phyloP scores from a whole-genome alignment of 805 yeast species.

The Starmerella apicola region DNA sequence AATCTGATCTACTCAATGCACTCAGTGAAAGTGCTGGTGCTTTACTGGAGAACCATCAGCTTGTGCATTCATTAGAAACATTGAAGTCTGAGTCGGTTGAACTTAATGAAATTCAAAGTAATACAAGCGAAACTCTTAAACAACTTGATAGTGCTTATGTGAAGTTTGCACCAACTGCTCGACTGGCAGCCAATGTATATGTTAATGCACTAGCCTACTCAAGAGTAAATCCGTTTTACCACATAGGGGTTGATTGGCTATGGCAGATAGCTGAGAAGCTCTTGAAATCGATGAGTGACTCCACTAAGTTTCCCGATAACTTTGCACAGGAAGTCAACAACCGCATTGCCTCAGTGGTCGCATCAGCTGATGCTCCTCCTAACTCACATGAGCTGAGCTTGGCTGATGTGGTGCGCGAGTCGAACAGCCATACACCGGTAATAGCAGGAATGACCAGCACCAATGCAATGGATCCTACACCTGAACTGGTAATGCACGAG shows the following conservation, averaged over 20 bases:
- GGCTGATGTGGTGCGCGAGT: conserved; percentile 4
- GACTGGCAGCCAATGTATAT: conserved; percentile 41
- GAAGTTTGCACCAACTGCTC: conserved; percentile 43
- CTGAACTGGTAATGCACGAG: conserved; percentile 42
- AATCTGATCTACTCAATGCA: conserved; percentile 43
- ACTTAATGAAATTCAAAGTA: conserved; percentile 41
- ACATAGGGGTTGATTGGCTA: conserved; percentile 41
- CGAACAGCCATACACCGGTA: conserved; percentile 10
- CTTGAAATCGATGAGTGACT: background rate
- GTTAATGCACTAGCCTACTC: conserved; percentile 35
- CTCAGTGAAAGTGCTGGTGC: conserved; percentile 42
- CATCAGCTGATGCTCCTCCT: background rate
- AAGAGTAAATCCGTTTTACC: conserved; percentile 41
- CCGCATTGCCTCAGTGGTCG: conserved; percentile 6
- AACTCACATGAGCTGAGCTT: background rate
- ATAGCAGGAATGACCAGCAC: conserved; percentile 10
- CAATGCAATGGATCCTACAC: conserved; percentile 47
- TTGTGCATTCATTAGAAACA: conserved; percentile 48
- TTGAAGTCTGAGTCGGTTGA: conserved; percentile 51
- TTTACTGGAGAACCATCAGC: conserved; percentile 53
- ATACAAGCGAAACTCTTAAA: conserved; percentile 43
- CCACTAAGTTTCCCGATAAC: background rate
- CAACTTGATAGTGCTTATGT: conserved; percentile 39
- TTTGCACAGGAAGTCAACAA: background rate
- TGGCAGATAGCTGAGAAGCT: conserved; percentile 16